Base-by-base conservation (phyloP, 768 basidiomycete species). In the Tulasnella sp. region DNA sequence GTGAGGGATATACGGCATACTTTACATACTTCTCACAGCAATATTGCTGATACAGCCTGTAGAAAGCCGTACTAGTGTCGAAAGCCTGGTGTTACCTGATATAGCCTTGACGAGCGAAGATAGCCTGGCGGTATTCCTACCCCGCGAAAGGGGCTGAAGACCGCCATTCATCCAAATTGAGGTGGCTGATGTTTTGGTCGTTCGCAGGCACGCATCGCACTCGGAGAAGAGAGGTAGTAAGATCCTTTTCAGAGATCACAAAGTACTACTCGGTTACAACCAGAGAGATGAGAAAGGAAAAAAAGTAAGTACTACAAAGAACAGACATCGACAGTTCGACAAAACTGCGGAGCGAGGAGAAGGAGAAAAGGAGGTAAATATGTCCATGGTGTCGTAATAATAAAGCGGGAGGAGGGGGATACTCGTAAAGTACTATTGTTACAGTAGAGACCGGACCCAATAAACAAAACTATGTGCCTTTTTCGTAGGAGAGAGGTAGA, bases 311-410 rank as follows among this genome's bases (percentile, higher is more conserved):
- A 69, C 64, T 69, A 69, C 64, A 69, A 69, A 16, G 64, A 69
- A 69, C 28, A 69, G 34, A 31, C 64, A 69, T 69, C 64, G 64
- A 69, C 64, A 69, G 28, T 69, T 69, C 64, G 34, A 31, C 24
- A 37, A 11, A 16, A 69, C 31, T 14, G 34, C 28, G 34, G 34
- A 28, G 58, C 9, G n/a, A 7, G 28, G 18, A 31, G 60, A 5
- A 37, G 64, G 64, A 37, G 37, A 69, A 37, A 69, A 28, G 64
- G 28, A 69, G 58, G n/a, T 60, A 60, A 37, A 37, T 69, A 69
- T 69, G 64, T 69, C 64, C 64, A 69, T 69, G 64, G 64, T 54
- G 54, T 54, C 54, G 54, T 50, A 11, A 54, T 69, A 69, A 69
- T 69, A 69, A 37, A 28, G 58, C 31, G 64, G 34, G 28, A 69